Percentiles rank a stretch among this genome's conserved stretches.
Evolutionary conservation across 768 basidiomycete species (phyloP).

Genomic region (Trametes punicea): DNA sequence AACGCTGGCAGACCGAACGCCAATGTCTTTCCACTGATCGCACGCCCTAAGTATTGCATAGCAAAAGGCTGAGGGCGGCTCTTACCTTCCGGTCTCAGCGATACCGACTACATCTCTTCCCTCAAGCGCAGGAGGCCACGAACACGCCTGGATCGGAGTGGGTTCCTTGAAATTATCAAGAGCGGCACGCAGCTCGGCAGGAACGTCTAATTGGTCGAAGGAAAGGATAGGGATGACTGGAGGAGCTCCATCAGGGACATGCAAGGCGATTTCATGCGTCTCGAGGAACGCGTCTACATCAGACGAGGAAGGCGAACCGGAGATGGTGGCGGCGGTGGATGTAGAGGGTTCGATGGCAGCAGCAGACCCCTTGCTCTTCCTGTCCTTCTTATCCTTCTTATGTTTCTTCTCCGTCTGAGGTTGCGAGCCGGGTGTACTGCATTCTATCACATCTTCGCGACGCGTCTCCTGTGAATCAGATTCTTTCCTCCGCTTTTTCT

Average conservation of each 20-base stretch:
- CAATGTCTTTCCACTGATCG: conserved; percentile 84
- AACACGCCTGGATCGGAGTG: conserved; percentile 92
- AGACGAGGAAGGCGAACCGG: conserved; percentile 28
- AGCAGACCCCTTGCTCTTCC: conserved; percentile 32
- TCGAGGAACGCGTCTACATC: conserved; percentile 63
- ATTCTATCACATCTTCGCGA: conserved; percentile 10
- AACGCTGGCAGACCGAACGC: conserved; percentile 94
- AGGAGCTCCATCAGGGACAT: conserved; percentile 44
- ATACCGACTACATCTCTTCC: conserved; percentile 92
- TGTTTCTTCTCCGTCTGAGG: conserved; percentile 30
- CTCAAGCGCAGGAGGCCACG: conserved; percentile 85
- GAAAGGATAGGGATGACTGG: conserved; percentile 63
- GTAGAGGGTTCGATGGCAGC: conserved; percentile 17
- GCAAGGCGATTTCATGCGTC: conserved; percentile 73
- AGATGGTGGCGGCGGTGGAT: conserved; percentile 21
- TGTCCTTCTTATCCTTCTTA: conserved; percentile 33
- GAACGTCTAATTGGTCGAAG: conserved; percentile 72
- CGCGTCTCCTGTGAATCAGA: conserved; percentile 24
- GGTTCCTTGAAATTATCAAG: conserved; percentile 79
- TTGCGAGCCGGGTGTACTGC: conserved; percentile 7
- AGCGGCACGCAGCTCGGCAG: conserved; percentile 54
- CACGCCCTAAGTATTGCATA: background rate
- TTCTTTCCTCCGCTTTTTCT: conserved; percentile 40
- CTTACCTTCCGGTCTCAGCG: conserved; percentile 89
- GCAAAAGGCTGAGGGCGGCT: background rate